Evolutionary conservation across 352 stramenopile genomes (phyloP), one percentile per base, ranked within the genome.

Genomic region (Globisporangium takayamanum): DNA sequence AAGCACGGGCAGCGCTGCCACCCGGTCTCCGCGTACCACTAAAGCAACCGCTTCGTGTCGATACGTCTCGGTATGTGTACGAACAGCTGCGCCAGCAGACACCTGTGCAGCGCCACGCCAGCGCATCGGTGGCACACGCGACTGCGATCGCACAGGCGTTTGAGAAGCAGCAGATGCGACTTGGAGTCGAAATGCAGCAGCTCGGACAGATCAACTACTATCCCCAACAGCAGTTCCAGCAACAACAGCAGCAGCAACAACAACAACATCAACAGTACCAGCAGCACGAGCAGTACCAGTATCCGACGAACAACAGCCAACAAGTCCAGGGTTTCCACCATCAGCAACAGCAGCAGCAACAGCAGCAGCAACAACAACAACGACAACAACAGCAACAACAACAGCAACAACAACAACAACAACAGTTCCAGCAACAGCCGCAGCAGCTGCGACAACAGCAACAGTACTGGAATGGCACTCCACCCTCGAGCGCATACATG

Each of bases 221-320:
- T 45, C 39, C 22, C 22, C 64, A 77, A 16, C 48, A 50, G 1
- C 66, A 70, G 16, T 55, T 78, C 3, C 37, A 69, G 51, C 53
- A 68, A 33, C 26, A 57, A 3, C 22, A 50, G 57, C 44, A 54
- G n/a, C 39, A 47, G 10, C 62, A 84, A 18, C 53, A 67, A 30
- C 33, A 39, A 12, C 33, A 39, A 7, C 11, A 39, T 12, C 33
- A 36, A 8, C 30, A 22, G 22, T 22, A 33, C 28, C 28, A 33
- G 28, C 28, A 22, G 22, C 22, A 22, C 22, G 22, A 33, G 28
- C 28, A 33, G 28, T 5, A 33, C 28, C 28, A 39, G 33, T 39
- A 39, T 7, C 33, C 5, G 11, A 11, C 33, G 33, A 39, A 12
- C 5, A 39, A 39, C 33, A 39, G 7, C 10, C 33, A 39, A 7